A percentile compares a stretch with the other conserved stretches of the same genome.
Conservation (phyloP, 805 yeast species). For the Candida suzukii region DNA sequence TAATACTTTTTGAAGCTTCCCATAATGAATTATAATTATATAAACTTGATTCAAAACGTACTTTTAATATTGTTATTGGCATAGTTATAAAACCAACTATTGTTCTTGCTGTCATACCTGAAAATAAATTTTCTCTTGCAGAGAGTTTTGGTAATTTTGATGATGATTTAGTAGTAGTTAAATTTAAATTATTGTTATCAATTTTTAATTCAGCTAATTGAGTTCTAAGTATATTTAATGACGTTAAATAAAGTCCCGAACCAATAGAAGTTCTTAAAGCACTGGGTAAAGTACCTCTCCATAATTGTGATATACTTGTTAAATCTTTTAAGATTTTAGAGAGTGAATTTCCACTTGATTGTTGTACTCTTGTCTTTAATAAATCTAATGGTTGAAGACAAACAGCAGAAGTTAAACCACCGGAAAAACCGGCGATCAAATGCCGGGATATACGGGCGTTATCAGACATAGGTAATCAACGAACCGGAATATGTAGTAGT, state of each 20-base stretch:
- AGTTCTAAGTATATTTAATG: constrained; percentile 56
- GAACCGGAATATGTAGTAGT: not conserved
- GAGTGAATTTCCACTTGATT: constrained; percentile 30
- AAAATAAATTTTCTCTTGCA: constrained; percentile 57
- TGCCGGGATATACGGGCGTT: constrained; percentile 34
- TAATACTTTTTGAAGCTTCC: constrained; percentile 55
- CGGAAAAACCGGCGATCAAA: constrained; percentile 71
- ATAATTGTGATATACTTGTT: constrained; percentile 43
- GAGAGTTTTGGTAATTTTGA: constrained; percentile 66
- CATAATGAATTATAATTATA: constrained; percentile 61
- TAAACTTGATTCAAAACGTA: constrained; percentile 77
- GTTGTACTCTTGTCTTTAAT: constrained; percentile 82
- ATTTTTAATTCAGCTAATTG: constrained; percentile 31
- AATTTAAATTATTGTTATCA: not conserved
- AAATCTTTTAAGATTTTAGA: constrained; percentile 31
- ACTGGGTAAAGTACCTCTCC: constrained; percentile 95
- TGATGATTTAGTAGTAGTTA: constrained; percentile 11
- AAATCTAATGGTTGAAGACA: constrained; percentile 84
- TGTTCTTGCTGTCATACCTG: constrained; percentile 78
- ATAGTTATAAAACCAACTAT: constrained; percentile 80
- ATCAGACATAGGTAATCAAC: not conserved
- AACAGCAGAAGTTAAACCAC: constrained; percentile 79
- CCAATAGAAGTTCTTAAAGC: constrained; percentile 88
- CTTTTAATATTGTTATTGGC: constrained; percentile 92
- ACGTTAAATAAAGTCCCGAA: constrained; percentile 76